phyloP scores from a whole-genome alignment of 768 basidiomycete species.

The Symmetrospora coprosmae region DNA sequence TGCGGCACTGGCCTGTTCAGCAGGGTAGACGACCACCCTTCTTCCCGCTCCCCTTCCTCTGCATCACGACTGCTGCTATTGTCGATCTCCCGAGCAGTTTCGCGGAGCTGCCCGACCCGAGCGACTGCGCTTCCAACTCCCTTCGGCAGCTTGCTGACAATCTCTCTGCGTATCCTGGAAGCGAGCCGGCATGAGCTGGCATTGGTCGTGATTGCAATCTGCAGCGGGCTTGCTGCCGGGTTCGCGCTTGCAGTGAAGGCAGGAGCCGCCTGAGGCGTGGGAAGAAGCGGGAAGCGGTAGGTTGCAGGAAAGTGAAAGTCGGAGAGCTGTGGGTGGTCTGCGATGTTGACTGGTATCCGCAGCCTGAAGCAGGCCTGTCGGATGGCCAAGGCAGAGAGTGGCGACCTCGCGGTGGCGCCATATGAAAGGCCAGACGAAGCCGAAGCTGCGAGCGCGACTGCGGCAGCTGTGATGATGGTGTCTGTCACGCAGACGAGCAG shows the following conservation, averaged over 20 bases:
- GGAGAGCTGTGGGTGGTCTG: slow-evolving; percentile 70
- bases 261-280: too few species aligned
- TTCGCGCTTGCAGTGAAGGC: slow-evolving; percentile 13
- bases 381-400: slow-evolving; percentile 48
- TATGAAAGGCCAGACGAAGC: slow-evolving; percentile 27
- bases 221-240: slow-evolving; percentile 38
- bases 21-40: slow-evolving; percentile 23
- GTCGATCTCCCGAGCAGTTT: slow-evolving; percentile 40
- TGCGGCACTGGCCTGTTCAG: slow-evolving; percentile 41
- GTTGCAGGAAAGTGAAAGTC: slow-evolving; percentile 78
- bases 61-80: slow-evolving; percentile 34
- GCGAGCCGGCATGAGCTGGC: slow-evolving; percentile 78
- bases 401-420: slow-evolving; percentile 40
- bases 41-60: slow-evolving; percentile 40
- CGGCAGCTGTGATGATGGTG: too few species aligned
- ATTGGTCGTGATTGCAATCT: slow-evolving; percentile 75
- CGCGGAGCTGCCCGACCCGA: slow-evolving; percentile 57
- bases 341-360: slow-evolving; percentile 66
- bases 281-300: slow-evolving; percentile 51
- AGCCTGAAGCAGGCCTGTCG: slow-evolving; percentile 46
- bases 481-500: slow-evolving; percentile 67
- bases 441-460: slow-evolving; percentile 41
- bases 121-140: slow-evolving; percentile 60
- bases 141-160: slow-evolving; percentile 57
- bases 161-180: slow-evolving; percentile 62